Base-by-base conservation (phyloP, 805 yeast genomes). In the Ogataea paraovalis region DNA sequence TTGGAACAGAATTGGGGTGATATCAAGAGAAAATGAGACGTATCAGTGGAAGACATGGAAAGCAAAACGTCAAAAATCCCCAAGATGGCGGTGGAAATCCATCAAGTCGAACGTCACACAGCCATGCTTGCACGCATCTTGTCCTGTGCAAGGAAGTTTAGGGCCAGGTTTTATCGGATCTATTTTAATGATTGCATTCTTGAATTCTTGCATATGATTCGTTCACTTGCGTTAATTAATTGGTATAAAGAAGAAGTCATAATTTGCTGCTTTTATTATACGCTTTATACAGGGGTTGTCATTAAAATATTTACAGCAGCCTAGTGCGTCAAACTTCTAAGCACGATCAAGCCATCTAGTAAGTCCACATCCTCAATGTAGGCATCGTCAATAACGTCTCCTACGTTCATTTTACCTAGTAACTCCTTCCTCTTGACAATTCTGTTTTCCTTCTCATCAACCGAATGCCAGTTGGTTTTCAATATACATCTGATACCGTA, bases 301-400 rank as follows among this genome's bases (percentile, higher is more conserved):
- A 16, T n/a, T 34, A 34, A n/a, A 16, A 7, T 34, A 16, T 34
- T 34, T 34, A 34, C 21, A 34, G 21, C 19, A 6, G 16, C 28
- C 14, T 16, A 30, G 28, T 27, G 34, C 12, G 34, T 30, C n/a
- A 30, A 30, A 46, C 67, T 61, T 12, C 40, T 52, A 32, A 75
- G 47, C 9, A 67, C 60, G 33, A 78, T 58, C 5, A 57, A 51
- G 9, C 78, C 77, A 16, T 71, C 76, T 23, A 77, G 54, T 34
- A 73, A 64, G 50, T 76, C 79, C 3, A 77, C 60, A 38, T 66
- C 72, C 14, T 62, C 64, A 16, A 78, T 66, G 19, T 55, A 56
- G 25, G 77, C 74, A 42, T 66, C 64, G 7, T 61, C 65, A 4
- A 77, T 55, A 0, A 64, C 47, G 41, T 74, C 77, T 1, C 83